phyloP scores from a whole-genome alignment of 768 basidiomycete genomes.

The Russula foetens region DNA sequence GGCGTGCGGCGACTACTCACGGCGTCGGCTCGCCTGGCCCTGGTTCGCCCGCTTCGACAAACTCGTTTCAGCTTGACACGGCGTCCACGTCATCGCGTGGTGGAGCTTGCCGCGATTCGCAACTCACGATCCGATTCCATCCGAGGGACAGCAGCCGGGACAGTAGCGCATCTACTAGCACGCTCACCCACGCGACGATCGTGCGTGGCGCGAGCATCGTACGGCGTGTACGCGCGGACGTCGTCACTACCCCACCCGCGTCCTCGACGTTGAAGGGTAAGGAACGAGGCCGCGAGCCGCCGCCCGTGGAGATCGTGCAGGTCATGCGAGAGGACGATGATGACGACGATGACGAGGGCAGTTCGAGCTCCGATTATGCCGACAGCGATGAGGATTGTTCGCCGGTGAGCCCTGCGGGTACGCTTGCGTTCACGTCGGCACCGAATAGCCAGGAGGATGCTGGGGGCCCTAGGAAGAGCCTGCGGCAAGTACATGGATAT shows the following conservation, averaged over 20 bases:
- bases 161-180: constrained; percentile 14
- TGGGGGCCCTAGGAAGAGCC: constrained; percentile 9
- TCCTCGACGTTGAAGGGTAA: constrained; percentile 1
- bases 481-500: neutral
- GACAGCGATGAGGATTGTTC: constrained; percentile 1
- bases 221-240: constrained; percentile 17
- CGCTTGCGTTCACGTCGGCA: constrained; percentile 14
- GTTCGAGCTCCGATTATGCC: constrained; percentile 1
- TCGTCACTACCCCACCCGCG: constrained; percentile 1
- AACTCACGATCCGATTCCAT: constrained; percentile 13
- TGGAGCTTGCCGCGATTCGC: constrained; percentile 2
- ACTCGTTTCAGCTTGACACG: constrained; percentile 6
- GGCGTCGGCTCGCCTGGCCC: neutral
- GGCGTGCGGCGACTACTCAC: neutral
- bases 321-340: neutral
- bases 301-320: neutral
- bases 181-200: constrained; percentile 19
- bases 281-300: neutral
- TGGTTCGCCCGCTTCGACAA: neutral
- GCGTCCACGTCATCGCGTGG: neutral
- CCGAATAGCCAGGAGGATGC: constrained; percentile 17
- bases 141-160: constrained; percentile 13
- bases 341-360: neutral
- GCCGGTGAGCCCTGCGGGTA: constrained; percentile 6
- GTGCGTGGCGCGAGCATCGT: constrained; percentile 19